These are phyloP conservation scores for Fusarium cyanostomum DNA, from an alignment of 2,329 filamentous ascomycete genomes.

Conservation along the genomic window DNA sequence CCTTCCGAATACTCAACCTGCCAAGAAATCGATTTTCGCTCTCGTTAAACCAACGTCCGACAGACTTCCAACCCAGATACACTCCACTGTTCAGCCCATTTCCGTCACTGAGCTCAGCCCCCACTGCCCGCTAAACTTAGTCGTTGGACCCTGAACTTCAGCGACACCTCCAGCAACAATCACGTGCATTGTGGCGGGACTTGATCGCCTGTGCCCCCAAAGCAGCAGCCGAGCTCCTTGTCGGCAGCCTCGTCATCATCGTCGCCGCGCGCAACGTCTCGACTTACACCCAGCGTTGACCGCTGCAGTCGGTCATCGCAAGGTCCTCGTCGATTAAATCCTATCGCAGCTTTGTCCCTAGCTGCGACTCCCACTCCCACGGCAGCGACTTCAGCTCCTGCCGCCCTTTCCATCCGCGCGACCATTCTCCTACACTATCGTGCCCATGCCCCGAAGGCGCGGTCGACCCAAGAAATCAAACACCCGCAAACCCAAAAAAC, in stretches of 20 bases:
- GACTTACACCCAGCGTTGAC: slow-evolving; percentile 48
- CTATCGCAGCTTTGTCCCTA: slow-evolving; percentile 15
- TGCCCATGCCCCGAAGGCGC: slow-evolving; percentile 49
- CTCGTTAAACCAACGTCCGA: not conserved
- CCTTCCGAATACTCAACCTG: too few relatives aligned
- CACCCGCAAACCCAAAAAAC: slow-evolving; percentile 26
- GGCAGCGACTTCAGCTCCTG: slow-evolving; percentile 8
- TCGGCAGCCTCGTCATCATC: slow-evolving; percentile 38
- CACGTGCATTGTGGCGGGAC: slow-evolving; percentile 41
- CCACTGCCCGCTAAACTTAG: slow-evolving; percentile 24
- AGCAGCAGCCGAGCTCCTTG: slow-evolving; percentile 36
- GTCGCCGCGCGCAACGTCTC: slow-evolving; percentile 41
- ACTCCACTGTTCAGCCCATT: not conserved
- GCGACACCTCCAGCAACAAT: slow-evolving; percentile 27
- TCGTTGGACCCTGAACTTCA: slow-evolving; percentile 24
- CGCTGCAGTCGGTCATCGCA: slow-evolving; percentile 42
- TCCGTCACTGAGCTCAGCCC: not conserved
- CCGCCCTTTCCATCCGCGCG: slow-evolving; percentile 13
- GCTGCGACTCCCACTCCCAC: slow-evolving; percentile 6
- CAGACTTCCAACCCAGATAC: not conserved
- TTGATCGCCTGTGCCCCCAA: slow-evolving; percentile 34
- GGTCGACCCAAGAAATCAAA: slow-evolving; percentile 33
- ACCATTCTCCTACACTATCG: slow-evolving; percentile 26
- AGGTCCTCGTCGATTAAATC: slow-evolving; percentile 24
- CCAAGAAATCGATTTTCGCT: not conserved